Percentiles rank a stretch among this genome's conserved stretches.
Conservation (phyloP, 805 yeast genomes). For the Candida xiaguanensis region DNA sequence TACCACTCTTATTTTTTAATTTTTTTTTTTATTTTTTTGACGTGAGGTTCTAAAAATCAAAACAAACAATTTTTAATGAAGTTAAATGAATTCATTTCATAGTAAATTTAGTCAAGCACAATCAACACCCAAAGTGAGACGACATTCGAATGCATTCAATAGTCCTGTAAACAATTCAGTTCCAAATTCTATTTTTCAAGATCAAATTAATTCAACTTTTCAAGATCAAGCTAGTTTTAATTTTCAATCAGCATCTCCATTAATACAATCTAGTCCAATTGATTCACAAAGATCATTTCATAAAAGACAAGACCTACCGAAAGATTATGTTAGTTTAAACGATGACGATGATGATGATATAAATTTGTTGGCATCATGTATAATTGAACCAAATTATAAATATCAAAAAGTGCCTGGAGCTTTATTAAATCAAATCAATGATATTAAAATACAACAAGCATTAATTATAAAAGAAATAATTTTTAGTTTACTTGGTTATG, state of each 20-base stretch:
- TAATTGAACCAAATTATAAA: constrained; percentile 3
- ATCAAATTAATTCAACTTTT: constrained; percentile 1
- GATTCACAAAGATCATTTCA: not conserved
- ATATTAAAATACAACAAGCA: constrained; percentile 64
- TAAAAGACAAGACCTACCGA: constrained; percentile 1
- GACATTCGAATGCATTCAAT: not conserved
- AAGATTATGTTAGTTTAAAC: constrained; percentile 2
- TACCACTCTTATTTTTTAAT: not conserved
- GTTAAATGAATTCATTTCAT: constrained; percentile 2
- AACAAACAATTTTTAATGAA: not conserved
- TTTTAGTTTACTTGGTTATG: constrained; percentile 64
- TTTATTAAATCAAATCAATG: constrained; percentile 45
- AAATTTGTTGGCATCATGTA: constrained; percentile 2
- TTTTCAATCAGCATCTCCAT: not conserved
- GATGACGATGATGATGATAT: constrained; percentile 1
- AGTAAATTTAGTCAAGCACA: not conserved
- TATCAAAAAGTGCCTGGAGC: constrained; percentile 30
- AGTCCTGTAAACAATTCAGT: not conserved
- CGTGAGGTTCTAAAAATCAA: constrained; percentile 2
- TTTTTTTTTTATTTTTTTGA: constrained; percentile 1
- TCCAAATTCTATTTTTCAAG: not conserved
- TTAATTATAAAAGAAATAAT: constrained; percentile 67
- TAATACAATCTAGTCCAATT: not conserved
- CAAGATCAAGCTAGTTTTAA: not conserved
- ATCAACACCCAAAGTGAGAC: constrained; percentile 1